These are phyloP conservation scores for Fraxinus angustifolia DNA, from an alignment of 305 asterid species.

Conservation along the genomic window DNA sequence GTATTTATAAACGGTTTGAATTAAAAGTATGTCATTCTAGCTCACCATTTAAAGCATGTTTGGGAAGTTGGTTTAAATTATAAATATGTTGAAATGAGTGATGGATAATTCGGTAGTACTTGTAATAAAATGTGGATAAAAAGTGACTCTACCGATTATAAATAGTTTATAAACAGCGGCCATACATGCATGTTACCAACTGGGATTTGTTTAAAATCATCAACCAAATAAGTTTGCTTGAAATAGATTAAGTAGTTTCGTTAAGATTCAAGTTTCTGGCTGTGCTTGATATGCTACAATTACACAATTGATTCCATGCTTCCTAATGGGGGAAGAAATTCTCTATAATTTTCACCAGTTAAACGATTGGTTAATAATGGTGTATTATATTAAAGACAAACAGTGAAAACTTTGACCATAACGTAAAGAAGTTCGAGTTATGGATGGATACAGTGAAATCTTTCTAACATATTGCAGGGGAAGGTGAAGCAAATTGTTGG, in stretches of 20 bases:
- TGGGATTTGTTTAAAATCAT: background rate
- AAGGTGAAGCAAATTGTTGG: constrained; percentile 99
- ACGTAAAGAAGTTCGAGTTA: background rate
- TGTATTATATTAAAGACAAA: background rate
- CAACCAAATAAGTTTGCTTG: background rate
- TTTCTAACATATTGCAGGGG: constrained; percentile 52
- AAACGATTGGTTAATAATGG: background rate
- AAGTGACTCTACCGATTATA: background rate
- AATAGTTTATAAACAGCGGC: background rate
- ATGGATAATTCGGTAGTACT: background rate
- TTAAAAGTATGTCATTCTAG: background rate
- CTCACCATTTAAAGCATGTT: background rate
- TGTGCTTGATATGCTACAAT: background rate
- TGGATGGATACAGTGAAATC: constrained; percentile 17
- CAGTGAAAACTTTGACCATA: background rate
- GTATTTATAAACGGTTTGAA: no score
- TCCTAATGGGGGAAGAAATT: background rate
- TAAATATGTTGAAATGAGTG: background rate
- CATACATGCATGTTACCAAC: background rate
- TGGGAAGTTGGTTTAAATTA: background rate
- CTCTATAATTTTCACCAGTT: background rate
- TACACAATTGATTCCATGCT: background rate
- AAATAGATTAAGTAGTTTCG: background rate
- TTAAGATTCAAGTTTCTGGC: background rate
- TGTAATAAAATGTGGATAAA: background rate